Evolutionary conservation across 768 basidiomycete genomes (phyloP), one percentile per base, ranked within the genome.

Genomic region (Naganishia friedmannii): DNA sequence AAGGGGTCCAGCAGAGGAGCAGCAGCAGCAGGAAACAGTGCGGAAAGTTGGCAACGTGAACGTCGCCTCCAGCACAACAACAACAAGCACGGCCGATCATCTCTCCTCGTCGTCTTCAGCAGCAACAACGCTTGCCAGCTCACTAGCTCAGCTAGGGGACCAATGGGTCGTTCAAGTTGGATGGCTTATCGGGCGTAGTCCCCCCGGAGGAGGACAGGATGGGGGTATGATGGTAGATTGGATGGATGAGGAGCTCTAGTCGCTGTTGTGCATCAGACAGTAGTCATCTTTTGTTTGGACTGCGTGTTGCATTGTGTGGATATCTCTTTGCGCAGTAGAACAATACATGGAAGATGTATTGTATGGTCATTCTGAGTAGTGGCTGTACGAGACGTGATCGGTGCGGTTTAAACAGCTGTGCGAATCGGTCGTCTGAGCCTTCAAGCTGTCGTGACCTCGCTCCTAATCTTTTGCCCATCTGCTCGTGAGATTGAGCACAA

Each of bases 181-280:
- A 23, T 63, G 60, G 60, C 42, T 63, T 26, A 63, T 63, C 17
- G 60, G 60, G 0, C 60, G 60, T 1, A 45, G 39, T 42, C 37
- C 23, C 5, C 3, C 17, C 1, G 26, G n/a, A 42, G 37, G 34
- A 37, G 60, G 39, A 8, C 34, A 63, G n/a, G 19, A 51, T 1
- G 48, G 6, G 48, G n/a, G 23, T 7, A 51, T 26, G 42, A 63
- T 63, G 60, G n/a, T 26, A 10, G 60, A 63, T 63, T n/a, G 42
- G 26, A 63, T 63, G 60, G 60, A 63, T 29, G 60, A 63, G 60
- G n/a, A 63, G 60, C 10, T 10, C n/a, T 63, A 37, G 37, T 26
- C 12, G 48, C 21, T 4, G 15, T 46, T 15, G 45, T 4, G 21
- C 21, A n/a, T n/a, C n/a, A n/a, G n/a, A n/a, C n/a, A n/a, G n/a